Base-by-base conservation (phyloP, 75 land plant species). In the Pinus tabuliformis region DNA sequence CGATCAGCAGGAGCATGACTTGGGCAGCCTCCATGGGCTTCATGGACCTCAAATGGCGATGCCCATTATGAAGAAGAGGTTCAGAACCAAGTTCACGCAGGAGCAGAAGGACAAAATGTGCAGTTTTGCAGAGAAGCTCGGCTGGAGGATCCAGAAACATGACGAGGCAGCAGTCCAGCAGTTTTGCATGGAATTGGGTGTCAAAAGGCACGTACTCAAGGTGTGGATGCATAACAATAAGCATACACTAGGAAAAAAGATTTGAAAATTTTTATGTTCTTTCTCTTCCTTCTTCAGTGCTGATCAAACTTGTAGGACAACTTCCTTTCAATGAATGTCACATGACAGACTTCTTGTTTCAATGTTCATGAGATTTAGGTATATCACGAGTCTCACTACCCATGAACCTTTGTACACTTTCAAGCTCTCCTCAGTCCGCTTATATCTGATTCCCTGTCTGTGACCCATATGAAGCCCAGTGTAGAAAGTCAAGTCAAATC, bases 171-270 rank as follows among this genome's bases (percentile, higher is more conserved):
- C 84, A 30, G 89, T 87, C 73, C 89, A 87, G 70, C 89, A 81
- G 61, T 85, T 87, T 56, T 87, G 89, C 76, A 80, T 81, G 26
- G 79, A 86, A 12, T 75, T 82, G 28, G 81, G 88, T 59, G 79
- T 87, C 52, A 85, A 86, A 81, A 61, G 89, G 71, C 89, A 87
- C 59, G 89, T 87, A 14, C 81, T 87, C 56, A 87, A 87, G 84
- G 89, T 87, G 68, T 87, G 89, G 89, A 87, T 87, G 89, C 89
- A 87, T 66, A 87, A 87, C 77, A 87, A 87, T 78, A 87, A 87
- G 84, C 84, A 86, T 81, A 87, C 89, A 6, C 75, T 87, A 16
- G 89, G 89, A 17, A 87, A 87, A 84, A 87, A 80, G 72, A 20
- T 73, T 30, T 73, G 58, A 73, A 49, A 49, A 11, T 49, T 49